These are phyloP conservation scores for Calocybe cyanea DNA, from an alignment of 768 basidiomycete species.

Conservation along the genomic window DNA sequence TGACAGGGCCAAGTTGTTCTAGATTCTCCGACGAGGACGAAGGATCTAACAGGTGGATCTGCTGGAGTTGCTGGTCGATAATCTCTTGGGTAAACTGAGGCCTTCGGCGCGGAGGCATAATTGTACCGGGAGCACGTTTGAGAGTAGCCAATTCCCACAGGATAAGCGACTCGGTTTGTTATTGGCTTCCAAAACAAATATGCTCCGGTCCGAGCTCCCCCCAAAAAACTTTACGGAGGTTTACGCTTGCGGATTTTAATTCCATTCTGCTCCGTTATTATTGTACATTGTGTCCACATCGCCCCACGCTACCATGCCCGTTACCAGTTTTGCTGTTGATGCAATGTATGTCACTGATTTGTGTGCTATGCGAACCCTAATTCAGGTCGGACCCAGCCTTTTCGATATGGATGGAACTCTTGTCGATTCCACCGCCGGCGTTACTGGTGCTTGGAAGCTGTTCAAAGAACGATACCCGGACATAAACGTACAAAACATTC, in stretches of 20 bases:
- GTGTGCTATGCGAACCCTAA: conserved; percentile 4
- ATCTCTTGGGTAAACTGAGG: conserved; percentile 76
- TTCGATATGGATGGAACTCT: conserved; percentile 87
- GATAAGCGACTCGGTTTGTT: conserved; percentile 30
- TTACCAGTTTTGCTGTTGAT: conserved; percentile 32
- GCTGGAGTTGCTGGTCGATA: conserved; percentile 87
- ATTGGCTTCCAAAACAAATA: conserved; percentile 33
- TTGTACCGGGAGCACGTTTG: conserved; percentile 22
- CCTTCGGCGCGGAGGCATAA: conserved; percentile 76
- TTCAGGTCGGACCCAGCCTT: conserved; percentile 36
- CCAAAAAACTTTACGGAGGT: conserved; percentile 5
- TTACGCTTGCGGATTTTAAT: not conserved
- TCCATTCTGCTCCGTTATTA: not conserved
- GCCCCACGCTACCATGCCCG: conserved; percentile 26
- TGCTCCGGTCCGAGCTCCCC: not conserved
- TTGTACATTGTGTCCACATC: conserved; percentile 2
- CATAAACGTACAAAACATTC: conserved; percentile 56
- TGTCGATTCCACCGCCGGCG: conserved; percentile 79
- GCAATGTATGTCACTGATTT: conserved; percentile 34
- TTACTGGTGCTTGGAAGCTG: conserved; percentile 78
- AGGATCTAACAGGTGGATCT: conserved; percentile 85
- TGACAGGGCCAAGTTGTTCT: conserved; percentile 91
- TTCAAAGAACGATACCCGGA: conserved; percentile 68
- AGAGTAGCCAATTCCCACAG: not conserved
- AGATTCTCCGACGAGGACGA: conserved; percentile 91